Percentiles rank a stretch among this genome's conserved stretches.
Conservation (phyloP, 257 asterid genomes). For the Solanum sitiens region DNA sequence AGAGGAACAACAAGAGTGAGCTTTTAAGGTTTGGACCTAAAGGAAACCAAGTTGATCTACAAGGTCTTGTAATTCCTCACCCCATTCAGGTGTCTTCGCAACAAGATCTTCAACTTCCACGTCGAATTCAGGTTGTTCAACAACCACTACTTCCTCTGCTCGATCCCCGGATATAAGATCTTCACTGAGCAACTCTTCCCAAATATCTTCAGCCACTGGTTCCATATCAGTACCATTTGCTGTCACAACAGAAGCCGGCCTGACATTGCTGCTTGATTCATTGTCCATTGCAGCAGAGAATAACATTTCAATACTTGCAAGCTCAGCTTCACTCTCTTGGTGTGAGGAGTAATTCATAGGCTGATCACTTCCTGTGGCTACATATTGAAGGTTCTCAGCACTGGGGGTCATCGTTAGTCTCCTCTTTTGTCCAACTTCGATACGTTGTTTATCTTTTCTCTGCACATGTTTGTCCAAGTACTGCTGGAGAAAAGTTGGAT, state of each 20-base stretch:
- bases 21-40: not conserved
- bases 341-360: not conserved
- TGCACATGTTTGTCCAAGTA: constrained; percentile 18
- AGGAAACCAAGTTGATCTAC: constrained; percentile 22
- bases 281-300: constrained; percentile 31
- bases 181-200: constrained; percentile 53
- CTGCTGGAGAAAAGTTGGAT: constrained; percentile 43
- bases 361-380: constrained; percentile 7
- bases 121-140: constrained; percentile 18
- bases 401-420: constrained; percentile 54
- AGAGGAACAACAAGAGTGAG: not conserved
- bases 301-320: constrained; percentile 25
- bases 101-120: constrained; percentile 58
- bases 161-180: constrained; percentile 17
- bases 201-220: constrained; percentile 22
- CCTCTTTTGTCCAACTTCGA: constrained; percentile 74
- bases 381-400: constrained; percentile 28
- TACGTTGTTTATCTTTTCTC: constrained; percentile 11
- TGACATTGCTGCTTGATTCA: constrained; percentile 26
- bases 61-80: constrained; percentile 38
- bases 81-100: constrained; percentile 47
- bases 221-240: constrained; percentile 8
- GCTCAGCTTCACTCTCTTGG: constrained; percentile 18
- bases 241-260: constrained; percentile 3
- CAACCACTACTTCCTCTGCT: constrained; percentile 21